phyloP scores from a whole-genome alignment of 2,329 filamentous ascomycete genomes.

The Cordyceps militaris region DNA sequence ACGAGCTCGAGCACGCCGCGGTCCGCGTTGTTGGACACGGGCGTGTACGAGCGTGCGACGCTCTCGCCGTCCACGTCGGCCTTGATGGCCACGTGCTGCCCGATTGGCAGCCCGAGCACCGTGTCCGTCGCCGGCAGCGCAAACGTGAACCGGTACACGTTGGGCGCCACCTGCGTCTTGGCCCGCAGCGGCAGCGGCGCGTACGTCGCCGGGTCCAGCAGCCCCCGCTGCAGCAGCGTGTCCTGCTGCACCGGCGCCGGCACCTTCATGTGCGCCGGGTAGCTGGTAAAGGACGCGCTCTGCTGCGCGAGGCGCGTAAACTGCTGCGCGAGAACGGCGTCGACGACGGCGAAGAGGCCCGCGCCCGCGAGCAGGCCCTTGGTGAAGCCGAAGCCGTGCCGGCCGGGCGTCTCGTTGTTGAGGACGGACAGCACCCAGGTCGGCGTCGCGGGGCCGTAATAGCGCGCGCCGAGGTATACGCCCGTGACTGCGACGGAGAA shows the following conservation, averaged over 20 bases:
- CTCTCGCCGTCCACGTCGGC: conserved; percentile 37
- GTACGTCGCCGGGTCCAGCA: conserved; percentile 43
- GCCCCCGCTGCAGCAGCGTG: conserved; percentile 35
- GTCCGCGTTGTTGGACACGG: conserved; percentile 43
- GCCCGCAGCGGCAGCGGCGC: conserved; percentile 37
- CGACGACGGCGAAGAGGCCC: conserved; percentile 25
- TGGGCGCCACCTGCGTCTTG: conserved; percentile 34
- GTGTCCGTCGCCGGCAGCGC: conserved; percentile 36
- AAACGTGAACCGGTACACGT: conserved; percentile 41
- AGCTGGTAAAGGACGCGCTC: conserved; percentile 26
- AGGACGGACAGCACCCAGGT: conserved; percentile 5
- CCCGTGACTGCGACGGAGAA: conserved; percentile 18
- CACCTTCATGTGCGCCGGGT: conserved; percentile 34
- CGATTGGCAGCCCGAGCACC: conserved; percentile 47
- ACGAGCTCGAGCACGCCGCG: conserved; percentile 43
- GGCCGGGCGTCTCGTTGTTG: conserved; percentile 12
- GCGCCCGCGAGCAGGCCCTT: conserved; percentile 32
- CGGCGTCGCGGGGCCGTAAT: conserved; percentile 5
- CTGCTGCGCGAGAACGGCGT: conserved; percentile 23
- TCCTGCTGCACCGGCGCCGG: conserved; percentile 30
- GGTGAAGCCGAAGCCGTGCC: conserved; percentile 26
- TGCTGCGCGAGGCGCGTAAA: conserved; percentile 26
- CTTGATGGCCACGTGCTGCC: conserved; percentile 49
- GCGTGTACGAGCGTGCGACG: conserved; percentile 48
- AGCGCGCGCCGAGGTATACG: conserved; percentile 17